These are phyloP conservation scores for Silybum marianum DNA, from an alignment of 129 eudicot genomes.

Conservation along the genomic window DNA sequence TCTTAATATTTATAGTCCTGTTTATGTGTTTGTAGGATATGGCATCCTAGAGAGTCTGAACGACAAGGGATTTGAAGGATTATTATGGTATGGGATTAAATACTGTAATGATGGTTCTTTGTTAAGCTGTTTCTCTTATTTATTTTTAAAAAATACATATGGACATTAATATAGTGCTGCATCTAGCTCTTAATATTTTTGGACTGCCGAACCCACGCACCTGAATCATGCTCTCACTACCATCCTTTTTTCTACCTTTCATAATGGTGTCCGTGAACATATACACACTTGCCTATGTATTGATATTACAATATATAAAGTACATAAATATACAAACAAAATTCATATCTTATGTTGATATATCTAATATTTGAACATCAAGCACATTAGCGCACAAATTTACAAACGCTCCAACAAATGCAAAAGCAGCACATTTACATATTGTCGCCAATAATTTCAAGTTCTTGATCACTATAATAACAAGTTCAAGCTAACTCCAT, in stretches of 20 bases:
- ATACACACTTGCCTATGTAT: neutral
- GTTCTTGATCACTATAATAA: neutral
- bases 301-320: neutral
- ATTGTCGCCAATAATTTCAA: neutral
- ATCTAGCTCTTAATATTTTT: slow-evolving; percentile 4
- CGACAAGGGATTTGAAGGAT: slow-evolving; percentile 7
- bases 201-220: slow-evolving; percentile 6
- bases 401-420: neutral
- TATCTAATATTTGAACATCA: neutral
- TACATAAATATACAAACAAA: neutral
- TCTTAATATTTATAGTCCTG: slow-evolving; percentile 9
- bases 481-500: neutral
- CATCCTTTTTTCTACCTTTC: slow-evolving; percentile 7
- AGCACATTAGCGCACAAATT: slow-evolving; percentile 1
- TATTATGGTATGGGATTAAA: neutral
- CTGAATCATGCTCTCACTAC: neutral
- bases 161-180: neutral
- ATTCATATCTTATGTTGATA: neutral
- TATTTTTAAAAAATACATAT: neutral
- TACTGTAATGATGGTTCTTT: neutral
- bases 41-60: slow-evolving; percentile 13
- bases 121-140: slow-evolving; percentile 6
- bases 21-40: neutral
- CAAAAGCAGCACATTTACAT: slow-evolving; percentile 9
- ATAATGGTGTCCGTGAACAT: neutral